These are phyloP conservation scores for Sisymbrium irio DNA, from an alignment of 345 rosid species.

Conservation along the genomic window DNA sequence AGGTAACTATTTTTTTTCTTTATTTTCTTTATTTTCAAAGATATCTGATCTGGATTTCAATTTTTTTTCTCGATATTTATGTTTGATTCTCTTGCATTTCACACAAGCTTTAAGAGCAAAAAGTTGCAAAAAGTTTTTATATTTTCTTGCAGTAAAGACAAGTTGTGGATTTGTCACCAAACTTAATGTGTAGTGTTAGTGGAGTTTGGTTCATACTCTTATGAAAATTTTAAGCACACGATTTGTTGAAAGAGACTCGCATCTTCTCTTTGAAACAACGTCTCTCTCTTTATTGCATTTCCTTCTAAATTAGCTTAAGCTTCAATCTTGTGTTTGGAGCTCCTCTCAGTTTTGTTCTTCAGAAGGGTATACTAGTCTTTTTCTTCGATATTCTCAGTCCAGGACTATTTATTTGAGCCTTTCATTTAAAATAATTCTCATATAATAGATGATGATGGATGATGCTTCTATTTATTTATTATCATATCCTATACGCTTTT, in stretches of 20 bases:
- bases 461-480: conserved; percentile 28
- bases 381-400: not conserved
- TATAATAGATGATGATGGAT: conserved; percentile 22
- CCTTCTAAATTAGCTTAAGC: conserved; percentile 1
- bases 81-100: conserved; percentile 10
- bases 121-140: not conserved
- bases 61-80: not conserved
- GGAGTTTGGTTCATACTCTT: conserved; percentile 46
- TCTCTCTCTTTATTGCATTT: conserved; percentile 24
- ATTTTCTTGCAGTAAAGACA: conserved; percentile 15
- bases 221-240: conserved; percentile 49
- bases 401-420: conserved; percentile 25
- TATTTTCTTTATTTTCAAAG: not conserved
- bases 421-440: conserved; percentile 3
- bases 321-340: not conserved
- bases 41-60: not conserved
- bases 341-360: conserved; percentile 19
- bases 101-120: conserved; percentile 1
- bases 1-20: conserved; percentile 5
- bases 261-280: conserved; percentile 85
- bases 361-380: conserved; percentile 41
- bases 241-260: conserved; percentile 65
- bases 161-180: conserved; percentile 31
- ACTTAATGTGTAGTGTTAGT: conserved; percentile 36
- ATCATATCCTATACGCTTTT: conserved; percentile 24